These are phyloP conservation scores for Paramecium primaurelia DNA, from an alignment of 73 alveolate genomes.

Conservation along the genomic window DNA sequence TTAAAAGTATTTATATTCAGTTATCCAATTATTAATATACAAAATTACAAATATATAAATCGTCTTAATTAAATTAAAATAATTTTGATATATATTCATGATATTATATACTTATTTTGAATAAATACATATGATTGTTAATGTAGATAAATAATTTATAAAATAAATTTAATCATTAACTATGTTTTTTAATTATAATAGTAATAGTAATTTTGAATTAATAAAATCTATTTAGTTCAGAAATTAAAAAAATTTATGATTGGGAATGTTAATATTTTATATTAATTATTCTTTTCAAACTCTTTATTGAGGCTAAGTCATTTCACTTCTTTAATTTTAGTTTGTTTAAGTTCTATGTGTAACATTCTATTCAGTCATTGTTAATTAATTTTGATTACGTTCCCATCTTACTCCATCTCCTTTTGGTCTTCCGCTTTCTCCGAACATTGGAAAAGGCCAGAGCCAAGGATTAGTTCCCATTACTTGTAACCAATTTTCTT, in stretches of 20 bases:
- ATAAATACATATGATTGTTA: too few relatives aligned
- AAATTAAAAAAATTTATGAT: neutral
- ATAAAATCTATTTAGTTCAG: neutral
- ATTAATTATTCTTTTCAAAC: neutral
- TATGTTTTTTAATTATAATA: too few relatives aligned
- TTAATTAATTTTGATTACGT: neutral
- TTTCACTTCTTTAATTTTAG: neutral
- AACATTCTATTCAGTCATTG: constrained; percentile 16
- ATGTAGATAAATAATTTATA: too few relatives aligned
- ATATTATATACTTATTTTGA: too few relatives aligned
- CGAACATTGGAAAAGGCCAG: constrained; percentile 82
- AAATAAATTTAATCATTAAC: too few relatives aligned
- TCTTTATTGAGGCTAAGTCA: neutral
- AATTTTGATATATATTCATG: too few relatives aligned
- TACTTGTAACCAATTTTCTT: constrained; percentile 80
- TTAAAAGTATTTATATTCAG: too few relatives aligned
- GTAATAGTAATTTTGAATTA: too few relatives aligned
- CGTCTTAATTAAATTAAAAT: too few relatives aligned
- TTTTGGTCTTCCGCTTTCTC: constrained; percentile 78
- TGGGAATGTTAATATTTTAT: neutral
- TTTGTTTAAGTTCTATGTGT: constrained; percentile 30
- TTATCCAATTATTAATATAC: too few relatives aligned
- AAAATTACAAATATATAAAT: too few relatives aligned
- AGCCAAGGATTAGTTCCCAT: constrained; percentile 77
- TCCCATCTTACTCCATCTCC: constrained; percentile 92